phyloP scores from a whole-genome alignment of 352 stramenopile species.

The Phytophthora chlamydospora region DNA sequence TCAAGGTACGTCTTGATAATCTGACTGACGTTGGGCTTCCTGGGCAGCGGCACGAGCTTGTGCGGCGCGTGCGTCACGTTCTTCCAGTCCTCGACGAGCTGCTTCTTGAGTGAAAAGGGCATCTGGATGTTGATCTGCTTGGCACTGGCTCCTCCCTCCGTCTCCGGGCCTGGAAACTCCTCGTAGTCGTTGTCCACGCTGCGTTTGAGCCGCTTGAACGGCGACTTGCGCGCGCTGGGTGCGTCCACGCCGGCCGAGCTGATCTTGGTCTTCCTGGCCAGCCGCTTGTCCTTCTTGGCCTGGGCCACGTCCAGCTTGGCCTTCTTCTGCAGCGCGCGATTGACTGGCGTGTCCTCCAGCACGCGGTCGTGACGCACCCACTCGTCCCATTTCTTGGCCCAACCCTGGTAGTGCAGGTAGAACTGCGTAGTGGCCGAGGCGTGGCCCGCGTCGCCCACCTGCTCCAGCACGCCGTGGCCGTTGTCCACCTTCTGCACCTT shows the following conservation, averaged over 20 bases:
- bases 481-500: constrained; percentile 87
- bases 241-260: constrained; percentile 64
- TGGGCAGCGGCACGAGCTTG: constrained; percentile 82
- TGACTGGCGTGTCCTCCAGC: constrained; percentile 68
- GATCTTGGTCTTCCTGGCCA: constrained; percentile 67
- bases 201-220: constrained; percentile 81
- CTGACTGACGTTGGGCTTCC: constrained; percentile 70
- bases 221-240: constrained; percentile 55
- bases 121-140: constrained; percentile 82
- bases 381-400: constrained; percentile 93
- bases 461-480: constrained; percentile 56
- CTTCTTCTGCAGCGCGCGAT: constrained; percentile 62
- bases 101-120: constrained; percentile 92
- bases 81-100: constrained; percentile 93
- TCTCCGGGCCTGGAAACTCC: constrained; percentile 43
- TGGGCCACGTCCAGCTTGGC: constrained; percentile 45
- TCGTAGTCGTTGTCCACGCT: constrained; percentile 74
- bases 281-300: constrained; percentile 71
- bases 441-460: constrained; percentile 13
- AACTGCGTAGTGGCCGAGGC: constrained; percentile 58
- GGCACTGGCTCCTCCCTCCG: background rate
- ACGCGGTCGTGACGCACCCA: constrained; percentile 82
- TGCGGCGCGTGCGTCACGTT: constrained; percentile 78
- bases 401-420: constrained; percentile 92
- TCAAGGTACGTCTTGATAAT: constrained; percentile 85